Evolutionary conservation across 768 basidiomycete genomes (phyloP), one percentile per base, ranked within the genome.

Genomic region (Trametes cingulata): DNA sequence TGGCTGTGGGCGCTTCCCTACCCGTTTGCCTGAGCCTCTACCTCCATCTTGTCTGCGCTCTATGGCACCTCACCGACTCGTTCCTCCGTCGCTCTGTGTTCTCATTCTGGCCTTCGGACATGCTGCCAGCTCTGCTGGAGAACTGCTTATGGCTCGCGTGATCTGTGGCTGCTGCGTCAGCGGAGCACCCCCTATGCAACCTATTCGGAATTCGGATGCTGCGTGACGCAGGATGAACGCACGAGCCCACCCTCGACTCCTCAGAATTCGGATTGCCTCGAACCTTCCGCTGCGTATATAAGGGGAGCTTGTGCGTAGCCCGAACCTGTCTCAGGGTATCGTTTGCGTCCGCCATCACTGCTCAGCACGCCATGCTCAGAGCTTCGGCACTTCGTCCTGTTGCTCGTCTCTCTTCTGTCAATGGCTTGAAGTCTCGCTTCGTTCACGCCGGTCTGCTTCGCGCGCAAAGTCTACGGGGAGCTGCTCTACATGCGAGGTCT

Each of bases 161-260:
- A 60, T 36, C 19, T 20, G 17, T 20, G 10, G 19, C 6, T 20
- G 40, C 27, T 39, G n/a, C 22, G 58, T 60, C 58, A 60, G 58
- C 46, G 25, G 53, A 49, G 10, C 41, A n/a, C 50, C 52, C 42
- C 58, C 45, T 53, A 49, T 45, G 19, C 9, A 9, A 14, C 45
- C 36, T 43, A 62, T 62, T 62, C 61, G 50, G 61, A 62, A 62
- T 62, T 62, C 41, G 45, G 22, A 51, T 27, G 29, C 43, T 24
- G n/a, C 50, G 45, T 40, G 42, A 52, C 58, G 45, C 43, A 53
- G 22, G 33, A 46, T 49, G 40, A 54, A 48, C 15, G 12, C 47
- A 36, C 46, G 35, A 35, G 36, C n/a, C 54, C 13, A 10, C 36
- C 19, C 9, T 24, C 41, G 22, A 25, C 29, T 41, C 25, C 7